Percentiles rank a stretch among this genome's conserved stretches.
These are phyloP conservation scores for Aristolochia californica DNA, from an alignment of 164 flowering plant genomes.

Conservation along the genomic window DNA sequence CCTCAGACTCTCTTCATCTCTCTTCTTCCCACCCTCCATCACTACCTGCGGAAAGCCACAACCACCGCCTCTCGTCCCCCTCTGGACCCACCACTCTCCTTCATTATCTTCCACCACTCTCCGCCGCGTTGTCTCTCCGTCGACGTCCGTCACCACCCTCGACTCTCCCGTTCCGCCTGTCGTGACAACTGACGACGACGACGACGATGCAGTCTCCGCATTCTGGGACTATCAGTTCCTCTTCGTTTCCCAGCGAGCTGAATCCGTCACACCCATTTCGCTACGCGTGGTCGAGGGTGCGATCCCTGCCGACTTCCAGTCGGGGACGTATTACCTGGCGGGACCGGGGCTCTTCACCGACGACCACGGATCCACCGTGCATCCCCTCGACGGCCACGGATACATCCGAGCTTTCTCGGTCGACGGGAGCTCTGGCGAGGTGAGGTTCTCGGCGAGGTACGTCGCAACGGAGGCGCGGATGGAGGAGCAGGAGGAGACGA, in stretches of 20 bases:
- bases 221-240: conserved; percentile 85
- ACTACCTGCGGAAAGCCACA: too few relatives aligned
- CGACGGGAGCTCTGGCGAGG: conserved; percentile 31
- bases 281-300: conserved; percentile 50
- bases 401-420: conserved; percentile 64
- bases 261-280: conserved; percentile 31
- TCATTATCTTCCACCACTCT: too few relatives aligned
- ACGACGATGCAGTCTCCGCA: conserved; percentile 38
- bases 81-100: too few relatives aligned
- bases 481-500: conserved; percentile 60
- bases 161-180: too few relatives aligned
- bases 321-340: conserved; percentile 75
- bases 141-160: too few relatives aligned
- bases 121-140: too few relatives aligned
- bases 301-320: conserved; percentile 62
- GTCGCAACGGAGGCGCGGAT: conserved; percentile 67
- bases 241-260: conserved; percentile 70
- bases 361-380: conserved; percentile 87
- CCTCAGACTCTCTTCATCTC: too few relatives aligned
- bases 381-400: conserved; percentile 94
- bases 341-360: conserved; percentile 87
- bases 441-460: conserved; percentile 61
- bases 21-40: too few relatives aligned
- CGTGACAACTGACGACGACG: conserved; percentile 22
- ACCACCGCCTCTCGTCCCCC: too few relatives aligned